These are phyloP conservation scores for Sordaria brevicollis DNA, from an alignment of 495 filamentous ascomycete genomes.

Conservation along the genomic window DNA sequence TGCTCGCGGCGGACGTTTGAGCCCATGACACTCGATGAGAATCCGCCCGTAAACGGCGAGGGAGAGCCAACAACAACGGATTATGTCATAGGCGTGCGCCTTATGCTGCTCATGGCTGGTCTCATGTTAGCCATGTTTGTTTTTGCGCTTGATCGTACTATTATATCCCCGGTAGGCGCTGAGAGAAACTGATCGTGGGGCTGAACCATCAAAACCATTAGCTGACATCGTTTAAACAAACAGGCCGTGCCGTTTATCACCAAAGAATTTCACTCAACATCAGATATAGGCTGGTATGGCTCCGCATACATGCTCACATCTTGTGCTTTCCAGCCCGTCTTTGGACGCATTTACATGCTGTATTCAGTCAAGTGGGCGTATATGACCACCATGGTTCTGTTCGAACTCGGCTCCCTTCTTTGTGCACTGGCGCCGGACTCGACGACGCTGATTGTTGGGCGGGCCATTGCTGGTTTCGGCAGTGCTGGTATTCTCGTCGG, in stretches of 20 bases:
- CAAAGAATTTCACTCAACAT: slow-evolving; percentile 33
- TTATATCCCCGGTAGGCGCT: slow-evolving; percentile 30
- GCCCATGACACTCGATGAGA: not conserved
- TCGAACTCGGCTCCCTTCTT: slow-evolving; percentile 43
- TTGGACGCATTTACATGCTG: slow-evolving; percentile 40
- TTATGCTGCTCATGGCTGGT: slow-evolving; percentile 22
- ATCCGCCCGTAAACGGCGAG: not conserved
- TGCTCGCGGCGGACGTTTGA: not conserved
- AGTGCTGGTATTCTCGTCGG: slow-evolving; percentile 31
- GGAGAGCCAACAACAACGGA: not conserved
- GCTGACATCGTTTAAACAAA: not conserved
- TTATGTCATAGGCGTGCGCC: slow-evolving; percentile 19
- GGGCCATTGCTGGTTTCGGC: slow-evolving; percentile 47
- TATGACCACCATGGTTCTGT: slow-evolving; percentile 30
- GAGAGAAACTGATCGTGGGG: not conserved
- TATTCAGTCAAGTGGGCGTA: slow-evolving; percentile 36
- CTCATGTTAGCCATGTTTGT: slow-evolving; percentile 30
- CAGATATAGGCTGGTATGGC: slow-evolving; percentile 48
- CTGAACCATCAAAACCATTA: slow-evolving; percentile 6
- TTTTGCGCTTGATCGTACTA: slow-evolving; percentile 32
- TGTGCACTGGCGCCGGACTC: slow-evolving; percentile 45
- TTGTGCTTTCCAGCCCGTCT: slow-evolving; percentile 34
- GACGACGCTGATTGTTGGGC: slow-evolving; percentile 43
- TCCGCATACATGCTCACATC: slow-evolving; percentile 42
- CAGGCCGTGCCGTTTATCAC: slow-evolving; percentile 29